Percentiles rank a stretch among this genome's conserved stretches.
Evolutionary conservation across 306 rosid species (phyloP).

Genomic region (Luffa acutangula): DNA sequence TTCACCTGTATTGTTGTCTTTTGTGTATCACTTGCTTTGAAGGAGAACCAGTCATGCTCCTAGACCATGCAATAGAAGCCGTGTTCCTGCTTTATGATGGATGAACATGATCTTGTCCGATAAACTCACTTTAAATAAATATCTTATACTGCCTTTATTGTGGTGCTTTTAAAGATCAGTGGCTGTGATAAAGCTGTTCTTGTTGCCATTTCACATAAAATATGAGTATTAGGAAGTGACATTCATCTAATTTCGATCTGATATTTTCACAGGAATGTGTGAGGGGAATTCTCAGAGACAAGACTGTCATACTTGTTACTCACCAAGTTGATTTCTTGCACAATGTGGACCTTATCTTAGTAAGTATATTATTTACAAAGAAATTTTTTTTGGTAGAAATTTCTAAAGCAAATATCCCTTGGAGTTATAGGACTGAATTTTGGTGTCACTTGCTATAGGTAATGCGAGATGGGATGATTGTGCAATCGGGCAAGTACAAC

Average conservation of each 20-base stretch:
- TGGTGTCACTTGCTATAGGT: slow-evolving; percentile 34
- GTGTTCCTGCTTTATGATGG: background rate
- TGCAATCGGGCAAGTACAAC: slow-evolving; percentile 70
- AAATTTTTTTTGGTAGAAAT: background rate
- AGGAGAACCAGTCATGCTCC: background rate
- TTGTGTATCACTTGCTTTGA: background rate
- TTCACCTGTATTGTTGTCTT: background rate
- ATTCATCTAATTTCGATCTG: background rate
- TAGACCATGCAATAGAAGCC: background rate
- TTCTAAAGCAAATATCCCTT: background rate
- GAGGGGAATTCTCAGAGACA: slow-evolving; percentile 66
- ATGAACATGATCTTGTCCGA: background rate
- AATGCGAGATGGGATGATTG: slow-evolving; percentile 77
- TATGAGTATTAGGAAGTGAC: background rate
- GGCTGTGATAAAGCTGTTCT: background rate
- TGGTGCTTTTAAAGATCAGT: background rate
- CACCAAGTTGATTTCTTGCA: slow-evolving; percentile 99
- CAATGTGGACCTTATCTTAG: slow-evolving; percentile 74
- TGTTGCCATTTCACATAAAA: background rate
- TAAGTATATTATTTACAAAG: slow-evolving; percentile 17
- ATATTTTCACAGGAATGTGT: slow-evolving; percentile 65
- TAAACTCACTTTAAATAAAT: background rate
- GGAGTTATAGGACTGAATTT: background rate
- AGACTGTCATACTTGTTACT: slow-evolving; percentile 78
- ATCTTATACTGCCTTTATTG: background rate